Conservation (phyloP, 192 early-diverging fungal species). For the Coemansia sp. region DNA sequence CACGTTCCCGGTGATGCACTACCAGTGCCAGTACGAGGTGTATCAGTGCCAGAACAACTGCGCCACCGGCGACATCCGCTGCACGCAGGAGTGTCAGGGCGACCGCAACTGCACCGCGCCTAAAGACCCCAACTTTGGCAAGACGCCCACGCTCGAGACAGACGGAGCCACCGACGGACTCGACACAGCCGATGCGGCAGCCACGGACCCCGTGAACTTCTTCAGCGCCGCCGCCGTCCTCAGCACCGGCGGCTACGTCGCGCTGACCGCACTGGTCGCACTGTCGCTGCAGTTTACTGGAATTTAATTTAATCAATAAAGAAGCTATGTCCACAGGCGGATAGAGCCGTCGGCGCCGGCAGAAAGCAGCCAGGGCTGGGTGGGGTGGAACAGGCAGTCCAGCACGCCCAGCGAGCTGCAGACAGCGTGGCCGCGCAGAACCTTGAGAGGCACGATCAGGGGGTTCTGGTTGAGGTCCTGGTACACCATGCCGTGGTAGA, state of each 20-base stretch:
- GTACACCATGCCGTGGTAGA: conserved; percentile 99
- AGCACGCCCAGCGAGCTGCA: conserved; percentile 75
- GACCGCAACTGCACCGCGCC: conserved; percentile 53
- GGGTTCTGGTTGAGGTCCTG: conserved; percentile 94
- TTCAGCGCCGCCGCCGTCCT: conserved; percentile 43
- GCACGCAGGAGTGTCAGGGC: conserved; percentile 54
- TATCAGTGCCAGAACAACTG: conserved; percentile 55
- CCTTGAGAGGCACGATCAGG: conserved; percentile 97
- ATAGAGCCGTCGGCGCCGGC: conserved; percentile 88
- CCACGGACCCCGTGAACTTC: conserved; percentile 40
- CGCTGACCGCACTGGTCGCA: conserved; percentile 34
- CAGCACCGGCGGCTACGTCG: conserved; percentile 38
- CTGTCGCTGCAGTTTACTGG: conserved; percentile 41
- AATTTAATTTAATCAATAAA: conserved; percentile 4
- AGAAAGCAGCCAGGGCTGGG: conserved; percentile 95
- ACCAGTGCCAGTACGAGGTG: conserved; percentile 50
- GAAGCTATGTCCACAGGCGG: conserved; percentile 72
- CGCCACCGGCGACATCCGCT: conserved; percentile 52
- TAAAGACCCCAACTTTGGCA: conserved; percentile 51
- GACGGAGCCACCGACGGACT: conserved; percentile 39
- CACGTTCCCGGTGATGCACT: conserved; percentile 56
- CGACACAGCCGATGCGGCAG: conserved; percentile 21
- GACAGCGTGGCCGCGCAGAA: conserved; percentile 75
- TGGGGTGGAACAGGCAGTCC: conserved; percentile 89
- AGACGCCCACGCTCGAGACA: conserved; percentile 32